Conservation (phyloP, 768 basidiomycete species). For the Tulasnella sp. region DNA sequence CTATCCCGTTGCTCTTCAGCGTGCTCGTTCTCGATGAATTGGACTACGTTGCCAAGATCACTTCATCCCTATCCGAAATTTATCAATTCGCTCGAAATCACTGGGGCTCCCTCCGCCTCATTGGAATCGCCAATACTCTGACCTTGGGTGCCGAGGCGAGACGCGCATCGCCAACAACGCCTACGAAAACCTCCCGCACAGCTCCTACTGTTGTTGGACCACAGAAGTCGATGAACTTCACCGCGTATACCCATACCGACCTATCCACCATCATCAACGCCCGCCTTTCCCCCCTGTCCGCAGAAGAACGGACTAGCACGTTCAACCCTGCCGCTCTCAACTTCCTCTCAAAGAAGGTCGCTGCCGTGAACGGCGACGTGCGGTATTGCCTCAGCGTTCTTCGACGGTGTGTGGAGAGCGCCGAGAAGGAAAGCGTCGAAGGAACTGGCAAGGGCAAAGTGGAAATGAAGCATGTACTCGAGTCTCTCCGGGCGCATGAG, state of each 20-base stretch:
- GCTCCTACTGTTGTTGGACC: slow-evolving; percentile 18
- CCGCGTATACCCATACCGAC: slow-evolving; percentile 35
- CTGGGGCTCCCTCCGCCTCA: slow-evolving; percentile 30
- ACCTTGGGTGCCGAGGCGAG: slow-evolving; percentile 29
- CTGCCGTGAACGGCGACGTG: slow-evolving; percentile 36
- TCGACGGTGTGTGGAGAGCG: slow-evolving; percentile 35
- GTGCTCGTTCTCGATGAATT: slow-evolving; percentile 37
- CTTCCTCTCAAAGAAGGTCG: slow-evolving; percentile 36
- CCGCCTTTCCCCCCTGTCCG: slow-evolving; percentile 28
- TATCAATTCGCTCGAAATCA: slow-evolving; percentile 32
- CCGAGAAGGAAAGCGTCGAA: slow-evolving; percentile 16
- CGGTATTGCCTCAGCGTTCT: slow-evolving; percentile 36
- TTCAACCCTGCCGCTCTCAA: slow-evolving; percentile 36
- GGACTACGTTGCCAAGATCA: slow-evolving; percentile 29
- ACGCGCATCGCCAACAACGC: slow-evolving; percentile 17
- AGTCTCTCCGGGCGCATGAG: slow-evolving; percentile 35
- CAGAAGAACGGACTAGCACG: slow-evolving; percentile 24
- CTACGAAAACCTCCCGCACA: slow-evolving; percentile 16
- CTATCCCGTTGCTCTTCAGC: neutral
- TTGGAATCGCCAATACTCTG: slow-evolving; percentile 37
- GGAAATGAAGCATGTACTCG: slow-evolving; percentile 37
- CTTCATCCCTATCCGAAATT: slow-evolving; percentile 31
- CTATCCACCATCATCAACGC: slow-evolving; percentile 33
- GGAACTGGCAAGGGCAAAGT: slow-evolving; percentile 7
- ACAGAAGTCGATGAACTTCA: slow-evolving; percentile 35